Base-by-base conservation (phyloP, 306 rosid species). In the Albizia julibrissin region DNA sequence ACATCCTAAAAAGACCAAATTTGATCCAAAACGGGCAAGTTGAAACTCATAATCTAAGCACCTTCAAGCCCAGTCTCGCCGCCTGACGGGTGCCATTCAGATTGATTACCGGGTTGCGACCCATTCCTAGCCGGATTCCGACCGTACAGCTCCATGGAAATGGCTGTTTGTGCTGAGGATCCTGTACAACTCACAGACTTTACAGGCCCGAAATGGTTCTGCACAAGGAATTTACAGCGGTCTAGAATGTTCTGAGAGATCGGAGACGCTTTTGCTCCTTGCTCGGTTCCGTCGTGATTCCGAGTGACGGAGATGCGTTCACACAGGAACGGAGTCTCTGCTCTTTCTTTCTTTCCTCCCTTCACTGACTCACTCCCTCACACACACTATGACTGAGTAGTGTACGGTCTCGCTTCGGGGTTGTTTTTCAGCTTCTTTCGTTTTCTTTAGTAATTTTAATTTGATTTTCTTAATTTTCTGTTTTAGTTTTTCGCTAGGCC, bases 41-140 rank as follows among this genome's bases (percentile, higher is more conserved):
- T 42, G 52, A 14, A 83, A 67, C n/a, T 5, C 39, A 21, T 0
- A 14, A 42, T 10, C 39, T 10, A 2, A 42, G 7, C 27, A 94
- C 98, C 98, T 84, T 87, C 91, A 12, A 92, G 92, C 22, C 86
- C 89, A 18, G 93, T 79, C 21, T 90, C 95, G 24, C 79, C 86
- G 19, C 46, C 86, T 4, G 82, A 82, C 19, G 92, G 86, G 79
- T 84, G 87, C 98, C 97, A 94, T 84, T 92, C 95, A 65, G 84
- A 81, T 75, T 88, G 94, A 58, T 84, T 86, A 8, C 56, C 85
- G 78, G 88, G 81, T 82, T 90, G 91, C 14, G 95, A 85, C 82
- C 89, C 94, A 58, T 87, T 92, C 76, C 92, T 87, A 8, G 81
- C 88, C 40, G 90, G 88, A 82, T 67, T 85, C 47, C 90, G 91